Evolutionary conservation across 2,329 filamentous ascomycete species (phyloP), one percentile per base, ranked within the genome.

Genomic region (Fusarium sp.): DNA sequence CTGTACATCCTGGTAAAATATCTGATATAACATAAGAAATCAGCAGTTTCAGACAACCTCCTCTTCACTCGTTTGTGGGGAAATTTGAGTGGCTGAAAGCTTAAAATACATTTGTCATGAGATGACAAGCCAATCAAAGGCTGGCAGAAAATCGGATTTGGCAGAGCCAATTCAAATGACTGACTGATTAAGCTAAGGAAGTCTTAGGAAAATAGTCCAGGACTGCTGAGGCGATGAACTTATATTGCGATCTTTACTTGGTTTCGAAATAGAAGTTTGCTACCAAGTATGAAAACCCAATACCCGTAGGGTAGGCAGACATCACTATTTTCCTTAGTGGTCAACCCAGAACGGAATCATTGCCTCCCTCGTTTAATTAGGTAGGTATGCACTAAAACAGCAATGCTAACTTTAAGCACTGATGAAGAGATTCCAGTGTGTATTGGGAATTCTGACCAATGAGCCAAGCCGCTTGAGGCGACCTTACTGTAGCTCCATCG

Each of bases 401-500:
- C 11, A 54, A 36, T 38, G 6, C 33, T 22, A 8, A 54, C 24
- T 28, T 28, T 54, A 28, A 20, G n/a, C 15, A 16, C 33, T 22
- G 15, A 16, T 38, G 50, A n/a, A 22, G 20, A n/a, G 33, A 28
- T 54, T 28, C 24, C 24, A 14, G 33, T 28, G n/a, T 15, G 30
- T 30, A 26, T 36, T 38, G 42, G 41, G 39, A 60, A n/a, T 44
- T 39, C 44, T 51, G 38, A 45, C 42, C 30, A 24, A 7, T 13
- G 38, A 56, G n/a, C 39, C 45, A 26, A 31, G 31, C 22, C 48
- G 8, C 31, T 47, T 24, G 48, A 42, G 64, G 50, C 56, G 22
- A 68, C 51, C 26, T 63, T 22, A n/a, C 30, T 41, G 41, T 62
- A 41, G 65, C 44, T 61, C 45, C 61, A 50, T 70, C n/a, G 44